phyloP scores from a whole-genome alignment of 2,329 filamentous ascomycete species.

The Pseudocercospora vitis region DNA sequence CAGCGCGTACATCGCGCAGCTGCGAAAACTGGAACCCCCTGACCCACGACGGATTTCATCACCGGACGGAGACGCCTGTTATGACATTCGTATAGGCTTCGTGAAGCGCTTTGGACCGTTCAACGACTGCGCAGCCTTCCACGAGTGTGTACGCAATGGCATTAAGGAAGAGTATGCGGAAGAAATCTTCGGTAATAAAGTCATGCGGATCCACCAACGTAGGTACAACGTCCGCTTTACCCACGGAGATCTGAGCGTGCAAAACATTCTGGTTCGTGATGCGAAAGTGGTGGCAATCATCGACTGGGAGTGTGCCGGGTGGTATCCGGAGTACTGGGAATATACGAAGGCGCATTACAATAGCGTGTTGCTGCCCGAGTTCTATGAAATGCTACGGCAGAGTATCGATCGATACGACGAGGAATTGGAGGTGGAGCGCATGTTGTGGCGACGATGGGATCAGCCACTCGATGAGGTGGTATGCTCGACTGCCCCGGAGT shows the following conservation, averaged over 20 bases:
- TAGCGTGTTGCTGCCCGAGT: slow-evolving; percentile 6
- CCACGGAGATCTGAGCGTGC: slow-evolving; percentile 15
- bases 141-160: slow-evolving; percentile 9
- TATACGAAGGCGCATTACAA: slow-evolving; percentile 23
- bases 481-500: too few relatives aligned
- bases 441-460: slow-evolving; percentile 11
- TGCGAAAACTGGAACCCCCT: slow-evolving; percentile 3
- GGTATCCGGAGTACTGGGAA: slow-evolving; percentile 45
- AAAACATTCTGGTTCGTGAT: slow-evolving; percentile 47
- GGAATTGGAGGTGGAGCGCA: slow-evolving; percentile 17
- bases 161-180: not conserved
- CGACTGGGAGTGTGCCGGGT: slow-evolving; percentile 51
- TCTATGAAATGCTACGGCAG: slow-evolving; percentile 17
- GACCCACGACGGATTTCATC: not conserved
- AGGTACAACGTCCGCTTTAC: slow-evolving; percentile 12
- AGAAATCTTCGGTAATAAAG: slow-evolving; percentile 3
- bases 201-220: slow-evolving; percentile 7
- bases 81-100: slow-evolving; percentile 12
- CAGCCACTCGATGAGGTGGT: slow-evolving; percentile 15
- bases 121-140: slow-evolving; percentile 1
- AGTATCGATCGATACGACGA: slow-evolving; percentile 15
- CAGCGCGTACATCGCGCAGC: slow-evolving; percentile 8
- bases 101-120: slow-evolving; percentile 15
- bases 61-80: slow-evolving; percentile 12
- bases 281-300: slow-evolving; percentile 49